Evolutionary conservation across 2,329 filamentous ascomycete species (phyloP).

Genomic region (Macrophomina phaseolina): DNA sequence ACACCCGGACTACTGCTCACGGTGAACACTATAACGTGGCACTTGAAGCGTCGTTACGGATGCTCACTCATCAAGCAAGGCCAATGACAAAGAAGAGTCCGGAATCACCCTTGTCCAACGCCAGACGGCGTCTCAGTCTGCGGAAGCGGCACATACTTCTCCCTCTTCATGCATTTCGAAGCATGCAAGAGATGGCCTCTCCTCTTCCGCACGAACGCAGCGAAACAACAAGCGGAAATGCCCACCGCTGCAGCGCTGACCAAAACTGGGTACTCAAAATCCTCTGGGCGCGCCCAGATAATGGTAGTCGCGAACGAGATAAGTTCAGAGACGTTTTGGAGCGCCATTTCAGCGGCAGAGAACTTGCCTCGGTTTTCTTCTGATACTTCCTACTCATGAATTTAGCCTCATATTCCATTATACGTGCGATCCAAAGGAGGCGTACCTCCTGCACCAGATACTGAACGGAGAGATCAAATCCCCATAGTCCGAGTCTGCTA

Average conservation of each 20-base stretch:
- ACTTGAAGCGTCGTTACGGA: too few species aligned
- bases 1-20: too few species aligned
- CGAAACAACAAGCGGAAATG: constrained; percentile 46
- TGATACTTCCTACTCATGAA: constrained; percentile 39
- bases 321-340: constrained; percentile 74
- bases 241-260: constrained; percentile 62
- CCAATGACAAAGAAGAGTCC: too few species aligned
- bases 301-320: constrained; percentile 70
- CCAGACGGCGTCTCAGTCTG: not conserved
- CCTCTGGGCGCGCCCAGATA: constrained; percentile 64
- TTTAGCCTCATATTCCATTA: not conserved
- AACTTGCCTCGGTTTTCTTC: constrained; percentile 64
- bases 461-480: constrained; percentile 55
- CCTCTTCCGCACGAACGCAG: constrained; percentile 61
- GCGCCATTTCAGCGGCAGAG: constrained; percentile 69
- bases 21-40: too few species aligned
- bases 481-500: constrained; percentile 54
- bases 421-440: not conserved
- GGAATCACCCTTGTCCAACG: not conserved
- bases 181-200: constrained; percentile 66
- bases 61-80: too few species aligned
- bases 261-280: constrained; percentile 68
- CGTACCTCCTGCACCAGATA: constrained; percentile 52
- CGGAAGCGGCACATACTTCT: constrained; percentile 3
- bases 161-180: constrained; percentile 27